Conservation (phyloP, 768 basidiomycete species). For the Pisolithus albus region DNA sequence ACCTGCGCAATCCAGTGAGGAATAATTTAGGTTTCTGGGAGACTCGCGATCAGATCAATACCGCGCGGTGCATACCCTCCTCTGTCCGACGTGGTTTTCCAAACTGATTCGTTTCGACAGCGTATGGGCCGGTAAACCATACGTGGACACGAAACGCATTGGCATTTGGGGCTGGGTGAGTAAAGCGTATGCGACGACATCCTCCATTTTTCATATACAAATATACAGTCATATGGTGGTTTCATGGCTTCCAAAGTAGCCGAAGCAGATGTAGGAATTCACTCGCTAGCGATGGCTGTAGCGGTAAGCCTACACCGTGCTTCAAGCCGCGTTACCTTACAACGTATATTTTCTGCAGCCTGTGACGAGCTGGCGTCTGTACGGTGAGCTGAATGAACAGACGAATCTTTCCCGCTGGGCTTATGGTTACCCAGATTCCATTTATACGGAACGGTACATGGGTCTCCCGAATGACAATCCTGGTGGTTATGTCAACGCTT, state of each 20-base stretch:
- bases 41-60: conserved; percentile 82
- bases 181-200: conserved; percentile 3
- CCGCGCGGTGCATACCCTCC: conserved; percentile 57
- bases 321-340: conserved; percentile 7
- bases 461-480: conserved; percentile 70
- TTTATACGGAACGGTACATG: conserved; percentile 99
- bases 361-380: conserved; percentile 80
- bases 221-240: conserved; percentile 80
- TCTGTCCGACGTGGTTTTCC: conserved; percentile 3
- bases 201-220: conserved; percentile 5
- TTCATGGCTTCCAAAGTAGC: conserved; percentile 93
- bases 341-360: conserved; percentile 39
- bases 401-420: background rate
- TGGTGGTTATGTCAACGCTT: conserved; percentile 84
- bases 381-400: conserved; percentile 42
- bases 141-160: conserved; percentile 82
- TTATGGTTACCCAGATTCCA: conserved; percentile 53
- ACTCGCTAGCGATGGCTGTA: conserved; percentile 86
- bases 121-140: conserved; percentile 77
- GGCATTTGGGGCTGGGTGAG: conserved; percentile 98
- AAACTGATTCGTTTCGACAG: conserved; percentile 28
- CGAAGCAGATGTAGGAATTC: conserved; percentile 84
- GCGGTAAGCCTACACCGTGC: conserved; percentile 43
- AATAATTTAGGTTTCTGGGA: conserved; percentile 86
- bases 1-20: conserved; percentile 81